Percentiles rank a stretch among this genome's conserved stretches.
Conservation (phyloP, 768 basidiomycete genomes). For the Rhizopogon roseolus region DNA sequence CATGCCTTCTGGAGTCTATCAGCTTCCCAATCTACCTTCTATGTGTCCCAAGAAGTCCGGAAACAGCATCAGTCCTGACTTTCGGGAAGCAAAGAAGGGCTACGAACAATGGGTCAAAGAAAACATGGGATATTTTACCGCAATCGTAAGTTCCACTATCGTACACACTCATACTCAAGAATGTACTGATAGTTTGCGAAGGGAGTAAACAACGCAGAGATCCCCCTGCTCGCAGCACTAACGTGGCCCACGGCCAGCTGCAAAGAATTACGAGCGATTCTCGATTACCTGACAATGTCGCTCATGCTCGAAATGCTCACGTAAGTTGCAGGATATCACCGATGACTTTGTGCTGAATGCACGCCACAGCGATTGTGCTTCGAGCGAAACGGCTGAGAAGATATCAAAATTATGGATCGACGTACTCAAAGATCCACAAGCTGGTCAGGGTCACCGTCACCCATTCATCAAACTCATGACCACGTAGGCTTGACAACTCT, state of each 20-base stretch:
- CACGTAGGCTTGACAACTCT: constrained; percentile 10
- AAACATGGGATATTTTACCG: constrained; percentile 17
- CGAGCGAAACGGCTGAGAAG: constrained; percentile 12
- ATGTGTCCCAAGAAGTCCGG: constrained; percentile 23
- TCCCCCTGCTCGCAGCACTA: constrained; percentile 20
- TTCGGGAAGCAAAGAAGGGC: constrained; percentile 15
- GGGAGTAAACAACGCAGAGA: constrained; percentile 23
- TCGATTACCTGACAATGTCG: constrained; percentile 23
- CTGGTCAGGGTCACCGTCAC: constrained; percentile 11
- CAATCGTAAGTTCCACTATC: constrained; percentile 11
- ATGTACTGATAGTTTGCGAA: background rate
- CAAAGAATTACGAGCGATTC: constrained; percentile 16
- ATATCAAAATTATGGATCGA: constrained; percentile 20
- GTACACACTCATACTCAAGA: background rate
- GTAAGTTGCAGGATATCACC: constrained; percentile 8
- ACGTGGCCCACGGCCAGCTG: constrained; percentile 19
- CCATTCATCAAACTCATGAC: constrained; percentile 22
- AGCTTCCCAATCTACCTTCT: constrained; percentile 18
- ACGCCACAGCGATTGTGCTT: constrained; percentile 17
- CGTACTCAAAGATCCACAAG: constrained; percentile 14
- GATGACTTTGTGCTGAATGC: background rate
- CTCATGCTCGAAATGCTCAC: constrained; percentile 27
- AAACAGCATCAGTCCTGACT: constrained; percentile 20
- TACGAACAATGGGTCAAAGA: constrained; percentile 19
- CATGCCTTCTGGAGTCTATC: constrained; percentile 17